These are phyloP conservation scores for Fraxinus ornus DNA, from an alignment of 305 asterid genomes.

Conservation along the genomic window DNA sequence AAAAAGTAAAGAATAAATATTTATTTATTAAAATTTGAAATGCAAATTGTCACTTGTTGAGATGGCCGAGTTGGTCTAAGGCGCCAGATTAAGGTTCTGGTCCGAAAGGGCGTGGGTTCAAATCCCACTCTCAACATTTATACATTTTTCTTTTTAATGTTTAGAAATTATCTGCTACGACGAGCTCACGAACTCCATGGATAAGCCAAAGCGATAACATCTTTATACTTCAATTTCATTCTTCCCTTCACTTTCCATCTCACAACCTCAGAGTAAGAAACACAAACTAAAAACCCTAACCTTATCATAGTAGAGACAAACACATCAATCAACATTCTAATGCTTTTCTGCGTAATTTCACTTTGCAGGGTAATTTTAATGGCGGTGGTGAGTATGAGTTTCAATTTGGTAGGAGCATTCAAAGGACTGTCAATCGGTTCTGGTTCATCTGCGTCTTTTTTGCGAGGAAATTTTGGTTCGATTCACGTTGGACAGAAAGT, in stretches of 20 bases:
- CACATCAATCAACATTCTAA: not conserved
- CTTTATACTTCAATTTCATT: not conserved
- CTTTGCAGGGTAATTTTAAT: conserved; percentile 29
- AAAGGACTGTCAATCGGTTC: conserved; percentile 66
- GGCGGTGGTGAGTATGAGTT: conserved; percentile 60
- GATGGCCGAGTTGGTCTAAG: conserved; percentile 83
- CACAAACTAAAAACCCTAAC: not conserved
- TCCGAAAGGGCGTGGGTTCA: conserved; percentile 25
- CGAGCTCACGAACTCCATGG: conserved; percentile 18
- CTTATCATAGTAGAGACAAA: not conserved
- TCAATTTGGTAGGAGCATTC: conserved; percentile 62
- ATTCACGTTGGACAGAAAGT: conserved; percentile 35
- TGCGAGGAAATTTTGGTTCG: conserved; percentile 53
- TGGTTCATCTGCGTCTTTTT: conserved; percentile 52
- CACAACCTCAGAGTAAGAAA: conserved; percentile 14
- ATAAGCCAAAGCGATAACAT: conserved; percentile 36
- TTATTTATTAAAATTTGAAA: no score
- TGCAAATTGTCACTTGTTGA: conserved; percentile 11
- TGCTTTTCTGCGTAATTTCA: not conserved
- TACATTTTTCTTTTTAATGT: not conserved
- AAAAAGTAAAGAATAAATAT: no score
- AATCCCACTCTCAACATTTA: conserved; percentile 17
- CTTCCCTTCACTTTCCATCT: not conserved
- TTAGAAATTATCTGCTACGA: not conserved
- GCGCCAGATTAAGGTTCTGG: conserved; percentile 63